A percentile compares a stretch with the other conserved stretches of the same genome.
These are phyloP conservation scores for Alternaria atra DNA, from an alignment of 2,329 filamentous ascomycete genomes.

Conservation along the genomic window DNA sequence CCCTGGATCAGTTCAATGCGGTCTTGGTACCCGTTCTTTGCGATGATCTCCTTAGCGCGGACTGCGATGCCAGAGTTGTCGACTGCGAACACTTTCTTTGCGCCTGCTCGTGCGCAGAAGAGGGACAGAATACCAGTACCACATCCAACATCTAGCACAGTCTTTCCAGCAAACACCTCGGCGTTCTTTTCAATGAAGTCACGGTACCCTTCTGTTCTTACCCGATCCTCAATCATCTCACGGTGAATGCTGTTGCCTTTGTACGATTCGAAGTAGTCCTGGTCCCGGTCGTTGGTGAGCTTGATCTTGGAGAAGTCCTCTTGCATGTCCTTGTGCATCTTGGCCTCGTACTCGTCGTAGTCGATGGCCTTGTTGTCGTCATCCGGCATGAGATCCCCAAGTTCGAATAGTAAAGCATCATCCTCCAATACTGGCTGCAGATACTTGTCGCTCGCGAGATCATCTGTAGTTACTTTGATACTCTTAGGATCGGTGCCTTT, in stretches of 20 bases:
- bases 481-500: slow-evolving; percentile 54
- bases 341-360: slow-evolving; percentile 47
- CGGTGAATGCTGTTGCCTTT: slow-evolving; percentile 82
- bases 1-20: slow-evolving; percentile 83
- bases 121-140: slow-evolving; percentile 85
- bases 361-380: slow-evolving; percentile 39
- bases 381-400: slow-evolving; percentile 74
- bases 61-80: slow-evolving; percentile 92
- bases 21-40: slow-evolving; percentile 77
- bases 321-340: slow-evolving; percentile 54
- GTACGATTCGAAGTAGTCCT: slow-evolving; percentile 71
- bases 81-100: slow-evolving; percentile 85
- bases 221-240: slow-evolving; percentile 90
- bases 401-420: slow-evolving; percentile 84
- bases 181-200: slow-evolving; percentile 96
- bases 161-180: slow-evolving; percentile 83
- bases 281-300: slow-evolving; percentile 59
- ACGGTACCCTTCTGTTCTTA: slow-evolving; percentile 90
- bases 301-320: slow-evolving; percentile 42
- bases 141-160: slow-evolving; percentile 90
- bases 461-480: slow-evolving; percentile 65
- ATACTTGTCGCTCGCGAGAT: slow-evolving; percentile 78
- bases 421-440: slow-evolving; percentile 87
- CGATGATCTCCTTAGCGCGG: slow-evolving; percentile 85
- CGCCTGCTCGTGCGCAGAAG: slow-evolving; percentile 92